phyloP scores from a whole-genome alignment of 2,329 filamentous ascomycete genomes.

The Talaromyces sp. region DNA sequence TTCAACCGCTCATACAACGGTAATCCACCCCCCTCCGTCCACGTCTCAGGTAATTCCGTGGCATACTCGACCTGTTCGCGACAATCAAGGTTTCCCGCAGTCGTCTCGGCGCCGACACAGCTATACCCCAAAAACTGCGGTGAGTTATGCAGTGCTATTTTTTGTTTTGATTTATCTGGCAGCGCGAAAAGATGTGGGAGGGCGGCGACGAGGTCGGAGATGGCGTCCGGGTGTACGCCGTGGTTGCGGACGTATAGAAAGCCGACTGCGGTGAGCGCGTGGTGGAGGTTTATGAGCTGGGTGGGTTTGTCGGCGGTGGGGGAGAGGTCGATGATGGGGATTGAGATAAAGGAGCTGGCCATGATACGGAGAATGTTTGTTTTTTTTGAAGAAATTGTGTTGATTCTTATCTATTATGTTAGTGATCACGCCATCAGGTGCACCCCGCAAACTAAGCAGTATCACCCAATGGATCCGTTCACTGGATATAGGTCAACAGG shows the following conservation, averaged over 20 bases:
- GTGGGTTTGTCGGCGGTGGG: neutral
- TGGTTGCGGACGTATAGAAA: conserved; percentile 81
- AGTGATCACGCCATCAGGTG: no score
- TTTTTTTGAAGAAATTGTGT: no score
- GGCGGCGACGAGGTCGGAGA: conserved; percentile 56
- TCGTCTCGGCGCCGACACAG: conserved; percentile 50
- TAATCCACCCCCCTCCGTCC: conserved; percentile 19
- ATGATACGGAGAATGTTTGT: no score
- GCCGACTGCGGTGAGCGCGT: conserved; percentile 71
- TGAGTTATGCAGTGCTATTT: conserved; percentile 58
- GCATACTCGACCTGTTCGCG: conserved; percentile 58
- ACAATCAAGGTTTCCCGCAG: conserved; percentile 46
- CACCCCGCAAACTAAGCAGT: no score
- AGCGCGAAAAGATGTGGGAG: conserved; percentile 62
- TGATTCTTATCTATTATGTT: no score
- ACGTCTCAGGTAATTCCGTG: conserved; percentile 45
- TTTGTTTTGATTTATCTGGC: conserved; percentile 49
- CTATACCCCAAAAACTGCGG: conserved; percentile 59
- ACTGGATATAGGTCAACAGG: no score
- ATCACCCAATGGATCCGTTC: no score
- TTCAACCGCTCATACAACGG: conserved; percentile 40
- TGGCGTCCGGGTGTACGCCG: conserved; percentile 52
- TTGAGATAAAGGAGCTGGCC: neutral
- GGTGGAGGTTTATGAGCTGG: conserved; percentile 43
- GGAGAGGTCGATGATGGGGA: conserved; percentile 5